Percentiles rank a stretch among this genome's conserved stretches.
Conservation (phyloP, 768 basidiomycete genomes). For the Rhizopogon vesiculosus region DNA sequence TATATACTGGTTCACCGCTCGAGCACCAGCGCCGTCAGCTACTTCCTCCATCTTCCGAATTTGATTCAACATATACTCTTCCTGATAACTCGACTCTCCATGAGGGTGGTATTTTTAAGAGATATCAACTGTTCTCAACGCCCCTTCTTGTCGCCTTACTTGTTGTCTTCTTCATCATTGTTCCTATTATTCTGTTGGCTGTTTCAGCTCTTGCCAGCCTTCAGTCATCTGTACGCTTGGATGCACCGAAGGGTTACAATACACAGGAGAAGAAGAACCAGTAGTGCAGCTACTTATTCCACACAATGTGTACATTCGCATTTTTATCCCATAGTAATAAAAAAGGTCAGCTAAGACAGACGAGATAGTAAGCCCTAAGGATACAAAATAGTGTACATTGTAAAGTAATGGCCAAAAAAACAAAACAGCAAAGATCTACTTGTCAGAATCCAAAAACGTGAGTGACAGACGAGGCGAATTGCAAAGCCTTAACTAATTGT, state of each 20-base stretch:
- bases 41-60: slow-evolving; percentile 19
- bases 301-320: slow-evolving; percentile 6
- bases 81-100: slow-evolving; percentile 34
- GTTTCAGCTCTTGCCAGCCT: slow-evolving; percentile 68
- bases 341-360: slow-evolving; percentile 6
- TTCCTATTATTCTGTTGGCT: slow-evolving; percentile 63
- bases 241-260: slow-evolving; percentile 60
- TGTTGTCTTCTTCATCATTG: slow-evolving; percentile 57
- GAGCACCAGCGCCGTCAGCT: slow-evolving; percentile 38
- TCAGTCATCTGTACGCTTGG: slow-evolving; percentile 61
- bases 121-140: slow-evolving; percentile 75
- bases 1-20: slow-evolving; percentile 55
- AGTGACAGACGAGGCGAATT: slow-evolving; percentile 1
- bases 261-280: slow-evolving; percentile 76
- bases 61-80: slow-evolving; percentile 22
- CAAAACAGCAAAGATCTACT: slow-evolving; percentile 2
- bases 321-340: neutral
- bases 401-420: slow-evolving; percentile 4
- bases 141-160: slow-evolving; percentile 65
- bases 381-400: slow-evolving; percentile 17
- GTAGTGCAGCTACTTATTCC: slow-evolving; percentile 30
- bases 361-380: slow-evolving; percentile 21
- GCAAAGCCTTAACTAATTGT: slow-evolving; percentile 13
- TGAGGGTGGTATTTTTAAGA: slow-evolving; percentile 59
- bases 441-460: slow-evolving; percentile 4